Conservation (phyloP, 495 filamentous ascomycete genomes). For the Chaetomium fimeti region DNA sequence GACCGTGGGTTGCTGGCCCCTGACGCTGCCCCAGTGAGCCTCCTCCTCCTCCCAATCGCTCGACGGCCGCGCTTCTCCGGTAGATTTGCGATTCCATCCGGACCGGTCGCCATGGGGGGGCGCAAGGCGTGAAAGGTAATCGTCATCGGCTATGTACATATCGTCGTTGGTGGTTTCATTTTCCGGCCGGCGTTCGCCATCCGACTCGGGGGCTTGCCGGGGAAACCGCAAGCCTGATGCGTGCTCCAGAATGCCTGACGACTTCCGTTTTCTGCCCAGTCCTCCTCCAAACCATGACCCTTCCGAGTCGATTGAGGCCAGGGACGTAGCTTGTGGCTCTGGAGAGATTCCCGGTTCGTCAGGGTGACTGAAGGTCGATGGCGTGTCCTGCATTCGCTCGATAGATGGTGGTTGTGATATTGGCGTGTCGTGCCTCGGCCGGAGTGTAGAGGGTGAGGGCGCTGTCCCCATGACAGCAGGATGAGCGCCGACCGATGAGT, state of each 20-base stretch:
- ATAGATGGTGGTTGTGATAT: conserved; percentile 46
- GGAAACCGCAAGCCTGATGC: conserved; percentile 39
- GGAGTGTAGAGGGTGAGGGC: conserved; percentile 24
- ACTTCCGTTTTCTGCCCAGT: conserved; percentile 42
- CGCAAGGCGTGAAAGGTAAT: conserved; percentile 59
- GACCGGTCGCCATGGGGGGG: conserved; percentile 58
- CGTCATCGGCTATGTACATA: conserved; percentile 61
- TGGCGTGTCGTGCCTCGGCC: conserved; percentile 47
- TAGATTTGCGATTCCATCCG: conserved; percentile 42
- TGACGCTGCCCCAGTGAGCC: conserved; percentile 48
- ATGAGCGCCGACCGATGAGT: conserved; percentile 25
- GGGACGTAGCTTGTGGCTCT: conserved; percentile 56
- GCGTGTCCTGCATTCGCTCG: conserved; percentile 44
- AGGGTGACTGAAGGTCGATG: conserved; percentile 43
- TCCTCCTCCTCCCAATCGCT: conserved; percentile 48
- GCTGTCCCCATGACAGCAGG: conserved; percentile 31
- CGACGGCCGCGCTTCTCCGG: conserved; percentile 47
- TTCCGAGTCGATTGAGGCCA: conserved; percentile 87
- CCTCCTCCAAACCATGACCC: conserved; percentile 86
- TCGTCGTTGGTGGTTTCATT: conserved; percentile 51
- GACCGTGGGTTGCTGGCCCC: conserved; percentile 41
- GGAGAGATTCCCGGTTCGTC: conserved; percentile 46
- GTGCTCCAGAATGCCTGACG: conserved; percentile 38
- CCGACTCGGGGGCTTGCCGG: conserved; percentile 42
- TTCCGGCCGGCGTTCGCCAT: conserved; percentile 22